Conservation (phyloP, 2,329 filamentous ascomycete genomes). For the Apiospora arundinis region DNA sequence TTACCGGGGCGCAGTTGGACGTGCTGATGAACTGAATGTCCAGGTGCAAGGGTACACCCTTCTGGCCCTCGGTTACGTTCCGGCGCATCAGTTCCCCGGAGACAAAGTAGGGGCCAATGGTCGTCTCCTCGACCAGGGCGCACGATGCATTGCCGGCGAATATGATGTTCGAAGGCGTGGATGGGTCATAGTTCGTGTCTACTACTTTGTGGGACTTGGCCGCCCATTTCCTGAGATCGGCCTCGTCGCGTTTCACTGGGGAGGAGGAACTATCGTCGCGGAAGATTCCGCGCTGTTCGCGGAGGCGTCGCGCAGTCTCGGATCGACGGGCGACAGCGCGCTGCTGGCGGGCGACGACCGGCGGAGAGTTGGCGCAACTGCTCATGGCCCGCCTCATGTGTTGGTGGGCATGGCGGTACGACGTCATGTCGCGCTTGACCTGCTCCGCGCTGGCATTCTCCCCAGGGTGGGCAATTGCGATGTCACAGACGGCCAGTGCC, state of each 20-base stretch:
- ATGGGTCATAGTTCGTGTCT: not conserved
- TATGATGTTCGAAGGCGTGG: conserved; percentile 34
- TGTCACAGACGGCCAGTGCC: not conserved
- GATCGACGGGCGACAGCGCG: not conserved
- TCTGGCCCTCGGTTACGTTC: conserved; percentile 53
- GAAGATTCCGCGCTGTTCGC: not conserved
- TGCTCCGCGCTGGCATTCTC: not conserved
- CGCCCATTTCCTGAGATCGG: conserved; percentile 6
- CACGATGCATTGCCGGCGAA: conserved; percentile 53
- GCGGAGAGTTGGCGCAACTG: not conserved
- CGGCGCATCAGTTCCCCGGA: conserved; percentile 55
- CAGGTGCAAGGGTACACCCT: conserved; percentile 54
- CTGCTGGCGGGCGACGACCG: not conserved
- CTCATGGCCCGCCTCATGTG: not conserved
- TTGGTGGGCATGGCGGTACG: not conserved
- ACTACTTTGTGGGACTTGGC: not conserved
- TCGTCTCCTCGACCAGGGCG: conserved; percentile 57
- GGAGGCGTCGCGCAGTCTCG: not conserved
- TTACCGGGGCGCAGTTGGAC: conserved; percentile 57
- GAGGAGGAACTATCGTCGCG: not conserved
- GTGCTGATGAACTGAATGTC: conserved; percentile 62
- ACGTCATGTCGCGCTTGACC: not conserved
- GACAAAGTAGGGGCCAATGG: conserved; percentile 61
- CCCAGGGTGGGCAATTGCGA: conserved; percentile 4
- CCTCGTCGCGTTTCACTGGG: not conserved